Conservation (phyloP, 2,329 filamentous ascomycete genomes). For the Cercospora sojina region DNA sequence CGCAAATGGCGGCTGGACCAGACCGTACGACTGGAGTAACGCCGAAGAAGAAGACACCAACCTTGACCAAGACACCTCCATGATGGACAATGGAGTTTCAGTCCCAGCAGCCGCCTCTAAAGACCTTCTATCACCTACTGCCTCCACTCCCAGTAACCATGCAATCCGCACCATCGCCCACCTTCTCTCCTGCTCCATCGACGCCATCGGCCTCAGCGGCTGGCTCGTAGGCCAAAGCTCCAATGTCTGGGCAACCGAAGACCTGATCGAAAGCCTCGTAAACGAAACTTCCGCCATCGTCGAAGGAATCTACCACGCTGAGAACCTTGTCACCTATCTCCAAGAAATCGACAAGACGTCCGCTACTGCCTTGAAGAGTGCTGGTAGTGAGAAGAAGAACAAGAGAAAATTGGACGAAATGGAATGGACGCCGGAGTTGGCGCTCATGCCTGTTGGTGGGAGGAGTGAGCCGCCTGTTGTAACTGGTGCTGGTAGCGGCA, state of each 20-base stretch:
- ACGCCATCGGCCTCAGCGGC: constrained; percentile 71
- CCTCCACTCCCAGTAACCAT: constrained; percentile 57
- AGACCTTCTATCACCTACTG: constrained; percentile 38
- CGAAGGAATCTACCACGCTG: constrained; percentile 16
- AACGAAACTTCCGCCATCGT: constrained; percentile 19
- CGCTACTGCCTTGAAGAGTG: not conserved
- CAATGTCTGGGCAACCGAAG: constrained; percentile 14
- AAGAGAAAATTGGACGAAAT: constrained; percentile 16
- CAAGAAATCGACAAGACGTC: constrained; percentile 15
- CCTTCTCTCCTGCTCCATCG: constrained; percentile 69
- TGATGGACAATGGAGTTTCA: constrained; percentile 51
- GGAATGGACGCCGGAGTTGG: constrained; percentile 12
- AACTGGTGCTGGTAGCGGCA: not conserved
- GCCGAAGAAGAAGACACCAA: constrained; percentile 40
- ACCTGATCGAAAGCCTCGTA: constrained; percentile 16
- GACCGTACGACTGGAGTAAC: constrained; percentile 62
- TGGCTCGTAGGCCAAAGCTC: constrained; percentile 65
- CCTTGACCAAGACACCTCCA: constrained; percentile 58
- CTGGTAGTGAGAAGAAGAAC: constrained; percentile 6
- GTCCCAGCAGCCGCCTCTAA: constrained; percentile 23
- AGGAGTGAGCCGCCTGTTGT: constrained; percentile 9
- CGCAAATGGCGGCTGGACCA: constrained; percentile 72
- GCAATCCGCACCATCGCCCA: constrained; percentile 70
- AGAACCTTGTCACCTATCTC: constrained; percentile 17
- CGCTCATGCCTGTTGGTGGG: constrained; percentile 20